Evolutionary conservation across 139 green algal species (phyloP).

Genomic region (Chlorella sorokiniana): DNA sequence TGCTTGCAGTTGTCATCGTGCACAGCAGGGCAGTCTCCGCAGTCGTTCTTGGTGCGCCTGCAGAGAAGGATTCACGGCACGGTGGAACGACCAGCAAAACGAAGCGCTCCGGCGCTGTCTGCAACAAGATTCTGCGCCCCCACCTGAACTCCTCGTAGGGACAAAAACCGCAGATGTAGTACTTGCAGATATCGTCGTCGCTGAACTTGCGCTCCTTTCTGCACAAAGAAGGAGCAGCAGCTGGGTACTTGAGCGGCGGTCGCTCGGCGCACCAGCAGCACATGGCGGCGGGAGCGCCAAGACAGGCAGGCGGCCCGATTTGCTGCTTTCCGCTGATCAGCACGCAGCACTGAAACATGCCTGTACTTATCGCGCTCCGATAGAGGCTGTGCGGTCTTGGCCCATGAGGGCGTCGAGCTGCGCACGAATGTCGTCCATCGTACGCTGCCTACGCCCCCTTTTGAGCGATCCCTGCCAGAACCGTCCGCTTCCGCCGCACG

Average conservation of each 20-base stretch:
- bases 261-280: background rate
- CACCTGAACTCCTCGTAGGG: slow-evolving; percentile 58
- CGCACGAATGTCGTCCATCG: slow-evolving; percentile 51
- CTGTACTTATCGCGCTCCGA: slow-evolving; percentile 22
- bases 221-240: background rate
- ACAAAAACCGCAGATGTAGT: slow-evolving; percentile 55
- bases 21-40: slow-evolving; percentile 48
- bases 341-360: background rate
- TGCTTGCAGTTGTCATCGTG: slow-evolving; percentile 50
- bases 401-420: slow-evolving; percentile 62
- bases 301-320: no score
- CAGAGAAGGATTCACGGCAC: background rate
- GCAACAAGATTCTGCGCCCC: background rate
- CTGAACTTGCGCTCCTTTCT: slow-evolving; percentile 34
- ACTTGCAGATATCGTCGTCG: slow-evolving; percentile 58
- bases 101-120: background rate
- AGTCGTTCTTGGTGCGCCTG: slow-evolving; percentile 55
- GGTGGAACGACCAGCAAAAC: background rate
- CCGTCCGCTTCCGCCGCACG: background rate
- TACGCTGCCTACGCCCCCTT: no score
- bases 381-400: slow-evolving; percentile 24
- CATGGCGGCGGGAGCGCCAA: no score
- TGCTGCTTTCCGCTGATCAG: background rate
- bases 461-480: background rate
- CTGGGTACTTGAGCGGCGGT: background rate